Percentiles rank a stretch among this genome's conserved stretches.
Conservation (phyloP, 169 alveolate genomes). For the Eimeria sp. region DNA sequence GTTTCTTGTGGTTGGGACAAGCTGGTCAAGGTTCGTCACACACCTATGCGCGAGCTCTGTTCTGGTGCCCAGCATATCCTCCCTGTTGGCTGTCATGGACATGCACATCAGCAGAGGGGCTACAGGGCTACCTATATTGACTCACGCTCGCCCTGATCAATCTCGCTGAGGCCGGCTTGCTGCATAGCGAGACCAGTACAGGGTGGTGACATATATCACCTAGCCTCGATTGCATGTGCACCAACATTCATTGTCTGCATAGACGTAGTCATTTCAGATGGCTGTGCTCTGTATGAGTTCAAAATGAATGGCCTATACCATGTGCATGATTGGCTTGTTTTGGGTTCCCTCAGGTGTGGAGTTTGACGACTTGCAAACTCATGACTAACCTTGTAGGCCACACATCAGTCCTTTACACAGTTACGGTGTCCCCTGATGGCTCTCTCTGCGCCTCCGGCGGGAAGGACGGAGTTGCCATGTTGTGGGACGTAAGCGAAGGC, state of each 20-base stretch:
- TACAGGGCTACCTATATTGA: not conserved
- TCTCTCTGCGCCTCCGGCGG: constrained; percentile 99
- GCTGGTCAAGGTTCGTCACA: constrained; percentile 93
- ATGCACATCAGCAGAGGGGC: constrained; percentile 26
- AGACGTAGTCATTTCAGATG: not conserved
- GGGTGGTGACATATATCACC: not conserved
- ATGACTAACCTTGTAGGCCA: constrained; percentile 98
- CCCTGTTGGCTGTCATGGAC: constrained; percentile 13
- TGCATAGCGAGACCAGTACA: constrained; percentile 10
- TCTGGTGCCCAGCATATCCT: constrained; percentile 52
- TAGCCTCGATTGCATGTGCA: not conserved
- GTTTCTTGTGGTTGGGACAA: constrained; percentile 99
- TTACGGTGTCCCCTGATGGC: constrained; percentile 98
- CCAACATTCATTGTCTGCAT: not conserved
- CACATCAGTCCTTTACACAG: constrained; percentile 97
- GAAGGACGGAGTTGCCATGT: constrained; percentile 98
- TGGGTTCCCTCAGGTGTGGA: constrained; percentile 94
- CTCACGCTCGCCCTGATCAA: not conserved
- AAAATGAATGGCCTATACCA: not conserved
- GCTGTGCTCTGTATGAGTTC: not conserved
- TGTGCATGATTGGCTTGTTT: not conserved
- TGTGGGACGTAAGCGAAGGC: constrained; percentile 98
- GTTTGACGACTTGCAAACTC: constrained; percentile 95
- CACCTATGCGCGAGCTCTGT: not conserved
- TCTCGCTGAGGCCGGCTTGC: not conserved